Percentiles rank a stretch among this genome's conserved stretches.
Conservation (phyloP, 2,329 filamentous ascomycete species). For the Penicillium carneum region DNA sequence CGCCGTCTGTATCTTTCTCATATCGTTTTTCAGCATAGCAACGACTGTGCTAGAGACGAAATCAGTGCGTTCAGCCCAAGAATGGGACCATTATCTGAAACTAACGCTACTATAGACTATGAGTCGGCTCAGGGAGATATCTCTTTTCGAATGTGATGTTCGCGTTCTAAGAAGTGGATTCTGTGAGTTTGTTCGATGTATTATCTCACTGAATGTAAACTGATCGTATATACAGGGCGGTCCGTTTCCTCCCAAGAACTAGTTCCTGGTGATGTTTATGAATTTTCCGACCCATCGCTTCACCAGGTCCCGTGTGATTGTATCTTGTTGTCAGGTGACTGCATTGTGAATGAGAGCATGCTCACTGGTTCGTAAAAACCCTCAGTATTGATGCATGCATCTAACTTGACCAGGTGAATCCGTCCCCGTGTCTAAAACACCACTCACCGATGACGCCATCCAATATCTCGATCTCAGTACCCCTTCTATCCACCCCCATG, state of each 20-base stretch:
- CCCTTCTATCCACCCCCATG: conserved; percentile 79
- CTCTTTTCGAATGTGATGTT: conserved; percentile 92
- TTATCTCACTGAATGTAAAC: not conserved
- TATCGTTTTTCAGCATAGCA: conserved; percentile 89
- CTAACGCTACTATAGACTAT: conserved; percentile 68
- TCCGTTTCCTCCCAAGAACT: conserved; percentile 85
- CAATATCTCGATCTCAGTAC: conserved; percentile 77
- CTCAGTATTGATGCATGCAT: not conserved
- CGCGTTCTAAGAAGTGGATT: conserved; percentile 93
- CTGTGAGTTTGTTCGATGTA: conserved; percentile 63
- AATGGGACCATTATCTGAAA: conserved; percentile 23
- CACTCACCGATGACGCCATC: conserved; percentile 82
- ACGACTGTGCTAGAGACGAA: conserved; percentile 90
- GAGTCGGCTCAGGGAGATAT: conserved; percentile 87
- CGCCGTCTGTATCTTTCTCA: conserved; percentile 89
- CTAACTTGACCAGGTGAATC: conserved; percentile 73
- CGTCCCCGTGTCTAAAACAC: conserved; percentile 91
- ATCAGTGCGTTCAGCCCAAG: conserved; percentile 63
- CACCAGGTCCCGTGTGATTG: conserved; percentile 91
- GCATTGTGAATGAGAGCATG: conserved; percentile 99
- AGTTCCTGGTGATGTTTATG: conserved; percentile 94
- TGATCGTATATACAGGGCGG: conserved; percentile 67
- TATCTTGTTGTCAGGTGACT: conserved; percentile 87
- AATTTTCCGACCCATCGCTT: conserved; percentile 90
- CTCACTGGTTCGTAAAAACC: conserved; percentile 69